Evolutionary conservation across 1,284 basidiomycete species (phyloP), one percentile per base, ranked within the genome.

Genomic region (Erythrobasidium hasegawianum): DNA sequence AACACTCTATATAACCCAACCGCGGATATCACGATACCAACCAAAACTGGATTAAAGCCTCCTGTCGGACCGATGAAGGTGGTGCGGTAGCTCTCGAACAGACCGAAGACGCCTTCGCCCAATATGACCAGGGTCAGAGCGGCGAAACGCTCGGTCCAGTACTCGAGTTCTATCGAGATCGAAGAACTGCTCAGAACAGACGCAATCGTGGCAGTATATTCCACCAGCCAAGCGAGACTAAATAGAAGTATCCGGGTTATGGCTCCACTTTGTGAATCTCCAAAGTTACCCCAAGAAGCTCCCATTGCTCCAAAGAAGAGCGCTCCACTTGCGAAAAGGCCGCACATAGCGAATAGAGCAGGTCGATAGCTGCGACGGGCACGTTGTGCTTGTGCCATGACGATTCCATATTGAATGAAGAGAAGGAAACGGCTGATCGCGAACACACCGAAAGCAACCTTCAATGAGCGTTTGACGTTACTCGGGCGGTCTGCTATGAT

Each of bases 121-220:
- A 64, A 20, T 7, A 64, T 54, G 18, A 64, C 54, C 10, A 64
- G 54, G 27, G 61, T 64, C 14, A 64, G 27, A 20, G 61, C 61
- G 1, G 61, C 52, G 29, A 64, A 64, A 26, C 61, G 61, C 29
- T 64, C 61, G 18, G 61, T 52, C 61, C 61, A 64, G 29, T 64
- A 64, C 14, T 64, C 53, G 1, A 56, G 20, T 18, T 64, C 61
- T 2, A 64, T 27, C 4, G 13, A 10, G 41, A 54, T 38, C 8
- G 61, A 52, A 13, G 40, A 27, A 13, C 39, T 39, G 11, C 53
- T 20, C 5, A 43, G 33, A 2, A 54, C 61, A 3, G 61, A 49
- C 18, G 54, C 52, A 2, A 20, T 22, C 29, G 54, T 56, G 20
- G 49, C 55, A 1, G 2, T 18, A 33, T 54, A 57, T 39, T 64